Base-by-base conservation (phyloP, 345 rosid genomes). In the Rubroshorea leprosula region DNA sequence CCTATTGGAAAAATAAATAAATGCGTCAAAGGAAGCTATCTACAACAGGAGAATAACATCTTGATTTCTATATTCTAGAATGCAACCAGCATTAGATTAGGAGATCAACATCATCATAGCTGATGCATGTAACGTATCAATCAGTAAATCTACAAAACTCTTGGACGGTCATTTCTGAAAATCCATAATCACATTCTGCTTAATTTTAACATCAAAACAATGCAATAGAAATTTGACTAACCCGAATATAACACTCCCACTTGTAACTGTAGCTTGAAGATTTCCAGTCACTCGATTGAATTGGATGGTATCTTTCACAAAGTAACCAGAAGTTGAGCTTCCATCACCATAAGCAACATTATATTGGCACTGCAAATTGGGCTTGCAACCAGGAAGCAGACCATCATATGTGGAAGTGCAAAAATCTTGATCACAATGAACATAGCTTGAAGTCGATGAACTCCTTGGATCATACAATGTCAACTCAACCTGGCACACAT, bases 331-430 rank as follows among this genome's bases (percentile, higher is more conserved):
- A 52, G 89, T 91, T 46, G 87, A 61, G 72, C 94, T 87, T 68
- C 90, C 86, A 35, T 91, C 96, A 24, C 94, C 96, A 66, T 90
- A 90, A 26, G 68, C 68, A 21, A 87, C 74, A 59, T 62, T 76
- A 61, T 87, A 90, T 54, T 65, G 72, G 56, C 98, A 91, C 24
- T 71, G 74, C 19, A 65, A 6, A 9, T 53, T 41, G 5, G 82
- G 60, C 49, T 73, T 67, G 66, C 96, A 90, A 24, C 83, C 89
- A 12, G 75, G 80, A 7, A 75, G 56, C 41, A 55, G 57, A 45
- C 72, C 74, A 53, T 58, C 49, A 69, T 75, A 71, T 4, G 84
- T 60, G 1, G 73, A 47, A 49, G 68, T 68, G 54, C 97, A 90
- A 60, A 80, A 83, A 1, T 72, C 81, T 51, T 85, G 84, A 25